phyloP scores from a whole-genome alignment of 306 rosid species.

The Astragalus glycyphyllos region DNA sequence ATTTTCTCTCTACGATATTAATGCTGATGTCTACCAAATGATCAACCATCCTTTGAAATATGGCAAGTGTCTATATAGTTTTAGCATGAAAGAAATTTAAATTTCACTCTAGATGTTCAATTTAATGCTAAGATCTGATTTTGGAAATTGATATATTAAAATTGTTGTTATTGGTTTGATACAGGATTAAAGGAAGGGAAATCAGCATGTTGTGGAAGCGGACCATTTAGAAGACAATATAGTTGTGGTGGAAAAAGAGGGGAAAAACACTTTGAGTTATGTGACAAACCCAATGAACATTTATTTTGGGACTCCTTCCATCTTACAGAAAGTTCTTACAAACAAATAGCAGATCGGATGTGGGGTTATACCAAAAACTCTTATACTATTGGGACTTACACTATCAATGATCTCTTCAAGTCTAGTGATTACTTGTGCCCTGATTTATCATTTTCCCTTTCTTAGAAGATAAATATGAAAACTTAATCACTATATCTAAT shows the following conservation, averaged over 20 bases:
- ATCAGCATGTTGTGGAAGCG: constrained; percentile 85
- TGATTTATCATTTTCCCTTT: neutral
- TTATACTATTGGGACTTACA: constrained; percentile 44
- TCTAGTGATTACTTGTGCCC: constrained; percentile 28
- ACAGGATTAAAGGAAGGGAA: constrained; percentile 80
- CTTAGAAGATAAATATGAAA: neutral
- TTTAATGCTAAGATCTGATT: neutral
- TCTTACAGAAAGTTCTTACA: constrained; percentile 72
- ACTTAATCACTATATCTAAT: neutral
- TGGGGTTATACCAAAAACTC: constrained; percentile 53
- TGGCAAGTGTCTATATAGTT: constrained; percentile 49
- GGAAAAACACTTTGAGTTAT: constrained; percentile 59
- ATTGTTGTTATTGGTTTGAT: constrained; percentile 11
- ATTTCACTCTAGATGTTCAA: constrained; percentile 8
- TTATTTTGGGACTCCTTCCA: constrained; percentile 90
- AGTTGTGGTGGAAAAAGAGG: constrained; percentile 90
- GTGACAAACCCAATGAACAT: constrained; percentile 58
- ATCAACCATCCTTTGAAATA: constrained; percentile 64
- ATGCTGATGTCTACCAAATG: constrained; percentile 49
- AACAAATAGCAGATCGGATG: constrained; percentile 64
- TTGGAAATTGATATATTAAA: neutral
- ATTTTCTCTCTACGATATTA: constrained; percentile 69
- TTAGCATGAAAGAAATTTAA: neutral
- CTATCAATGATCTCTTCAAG: constrained; percentile 60
- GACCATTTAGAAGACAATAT: constrained; percentile 62